These are phyloP conservation scores for Scutellospora calospora DNA, from an alignment of 371 early-diverging fungal genomes.

Conservation along the genomic window DNA sequence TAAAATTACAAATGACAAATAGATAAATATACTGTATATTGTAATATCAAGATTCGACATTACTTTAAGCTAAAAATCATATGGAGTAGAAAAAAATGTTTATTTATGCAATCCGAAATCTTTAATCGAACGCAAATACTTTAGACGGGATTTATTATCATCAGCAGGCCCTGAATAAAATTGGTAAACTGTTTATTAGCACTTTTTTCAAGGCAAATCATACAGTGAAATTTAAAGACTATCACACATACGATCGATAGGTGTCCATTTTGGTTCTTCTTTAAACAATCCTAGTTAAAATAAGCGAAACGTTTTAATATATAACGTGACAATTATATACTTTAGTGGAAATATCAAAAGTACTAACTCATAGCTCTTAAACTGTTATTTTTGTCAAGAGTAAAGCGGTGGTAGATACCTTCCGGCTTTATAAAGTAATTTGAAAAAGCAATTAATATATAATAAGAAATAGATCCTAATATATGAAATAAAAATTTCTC, in stretches of 20 bases:
- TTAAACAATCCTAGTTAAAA: constrained; percentile 71
- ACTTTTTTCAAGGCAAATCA: background rate
- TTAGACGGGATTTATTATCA: constrained; percentile 52
- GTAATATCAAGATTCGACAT: too few relatives aligned
- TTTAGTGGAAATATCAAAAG: background rate
- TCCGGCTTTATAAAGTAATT: constrained; percentile 69
- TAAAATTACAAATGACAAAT: too few relatives aligned
- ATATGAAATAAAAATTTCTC: constrained; percentile 33
- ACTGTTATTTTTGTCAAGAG: constrained; percentile 84
- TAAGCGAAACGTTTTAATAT: background rate
- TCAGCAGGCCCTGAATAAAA: constrained; percentile 52
- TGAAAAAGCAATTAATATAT: background rate
- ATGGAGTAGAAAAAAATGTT: too few relatives aligned
- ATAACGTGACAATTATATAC: background rate
- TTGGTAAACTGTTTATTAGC: background rate
- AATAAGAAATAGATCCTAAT: too few relatives aligned
- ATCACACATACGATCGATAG: constrained; percentile 80
- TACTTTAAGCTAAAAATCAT: too few relatives aligned
- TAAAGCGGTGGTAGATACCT: constrained; percentile 97
- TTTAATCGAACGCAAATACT: constrained; percentile 47
- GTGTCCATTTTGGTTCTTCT: constrained; percentile 94
- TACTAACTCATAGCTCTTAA: constrained; percentile 83
- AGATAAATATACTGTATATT: too few relatives aligned
- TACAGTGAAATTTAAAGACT: too few relatives aligned
- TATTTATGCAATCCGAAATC: too few relatives aligned